Base-by-base conservation (phyloP, 352 stramenopile genomes). In the Globisporangium lucens region DNA sequence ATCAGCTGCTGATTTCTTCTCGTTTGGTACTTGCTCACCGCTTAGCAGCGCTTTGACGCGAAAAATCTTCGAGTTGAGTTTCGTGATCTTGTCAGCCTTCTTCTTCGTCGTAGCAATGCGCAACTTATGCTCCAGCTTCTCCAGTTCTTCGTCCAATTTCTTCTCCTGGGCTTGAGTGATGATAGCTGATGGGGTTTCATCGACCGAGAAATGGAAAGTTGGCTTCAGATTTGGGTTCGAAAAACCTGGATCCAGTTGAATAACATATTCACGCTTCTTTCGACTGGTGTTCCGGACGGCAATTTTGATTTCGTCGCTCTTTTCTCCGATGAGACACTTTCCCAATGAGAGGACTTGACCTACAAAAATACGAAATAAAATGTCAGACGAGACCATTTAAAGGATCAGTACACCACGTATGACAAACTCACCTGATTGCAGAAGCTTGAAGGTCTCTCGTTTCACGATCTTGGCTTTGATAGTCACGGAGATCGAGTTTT, bases 391-490 rank as follows among this genome's bases (percentile, higher is more conserved):
- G 30, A 29, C 13, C 24, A 35, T 4, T 56, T 8, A 56, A 27
- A 66, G 17, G 29, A 24, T 49, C 29, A 29, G n/a, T 41, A 62
- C 33, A 20, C 30, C 53, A 41, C 20, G 24, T 24, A 13, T n/a
- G 15, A 51, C n/a, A 65, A 65, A 35, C 61, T n/a, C 78, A 93
- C 87, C 89, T 65, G 87, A 92, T 66, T 97, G 88, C 8, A 93
- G 78, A 61, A 97, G 77, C 65, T 95, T 95, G 75, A 97, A 97
- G 36, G 87, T 97, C 69, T 97, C 89, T 6, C 85, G 79, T 62
- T 97, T 97, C 49, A 94, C 87, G 56, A 97, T 83, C 61, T 89
- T 95, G 17, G 89, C 89, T 67, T 97, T 97, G 67, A 97, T 97
- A 7, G 88, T 97, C 17, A 97, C 82, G 27, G 74, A 94, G 15